Evolutionary conservation across 2,329 filamentous ascomycete genomes (phyloP).

Genomic region (Penicillium sp.): DNA sequence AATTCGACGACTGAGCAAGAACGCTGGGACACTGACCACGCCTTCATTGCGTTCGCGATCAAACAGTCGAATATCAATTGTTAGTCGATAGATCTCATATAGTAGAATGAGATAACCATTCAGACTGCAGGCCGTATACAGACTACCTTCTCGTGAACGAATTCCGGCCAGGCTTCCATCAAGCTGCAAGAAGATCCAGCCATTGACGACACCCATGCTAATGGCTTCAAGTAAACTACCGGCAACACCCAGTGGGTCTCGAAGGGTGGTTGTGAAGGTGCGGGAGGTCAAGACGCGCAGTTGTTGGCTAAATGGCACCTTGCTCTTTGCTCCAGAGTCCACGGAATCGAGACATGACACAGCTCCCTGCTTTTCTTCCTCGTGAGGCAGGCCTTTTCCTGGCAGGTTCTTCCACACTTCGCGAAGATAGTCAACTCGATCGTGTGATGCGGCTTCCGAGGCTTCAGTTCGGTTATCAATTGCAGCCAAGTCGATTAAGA

Average conservation of each 20-base stretch:
- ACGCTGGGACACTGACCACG: slow-evolving; percentile 68
- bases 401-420: slow-evolving; percentile 54
- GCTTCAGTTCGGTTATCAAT: slow-evolving; percentile 70
- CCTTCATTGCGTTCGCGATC: slow-evolving; percentile 74
- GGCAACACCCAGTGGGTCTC: slow-evolving; percentile 75
- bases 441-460: slow-evolving; percentile 60
- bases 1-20: slow-evolving; percentile 67
- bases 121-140: slow-evolving; percentile 70
- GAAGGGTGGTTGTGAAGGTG: slow-evolving; percentile 69
- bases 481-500: slow-evolving; percentile 71
- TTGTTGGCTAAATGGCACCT: slow-evolving; percentile 63
- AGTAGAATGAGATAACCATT: slow-evolving; percentile 76
- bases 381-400: neutral
- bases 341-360: neutral
- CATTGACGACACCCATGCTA: slow-evolving; percentile 68
- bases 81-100: slow-evolving; percentile 74
- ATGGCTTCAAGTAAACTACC: slow-evolving; percentile 70
- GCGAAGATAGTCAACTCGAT: slow-evolving; percentile 63
- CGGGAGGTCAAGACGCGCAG: slow-evolving; percentile 65
- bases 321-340: slow-evolving; percentile 30
- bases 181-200: slow-evolving; percentile 71
- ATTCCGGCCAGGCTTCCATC: slow-evolving; percentile 69
- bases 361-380: neutral
- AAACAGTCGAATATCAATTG: slow-evolving; percentile 72
- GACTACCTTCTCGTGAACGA: slow-evolving; percentile 68